Conservation (phyloP, 2,329 filamentous ascomycete genomes). For the Hymenoscyphus infarciens region DNA sequence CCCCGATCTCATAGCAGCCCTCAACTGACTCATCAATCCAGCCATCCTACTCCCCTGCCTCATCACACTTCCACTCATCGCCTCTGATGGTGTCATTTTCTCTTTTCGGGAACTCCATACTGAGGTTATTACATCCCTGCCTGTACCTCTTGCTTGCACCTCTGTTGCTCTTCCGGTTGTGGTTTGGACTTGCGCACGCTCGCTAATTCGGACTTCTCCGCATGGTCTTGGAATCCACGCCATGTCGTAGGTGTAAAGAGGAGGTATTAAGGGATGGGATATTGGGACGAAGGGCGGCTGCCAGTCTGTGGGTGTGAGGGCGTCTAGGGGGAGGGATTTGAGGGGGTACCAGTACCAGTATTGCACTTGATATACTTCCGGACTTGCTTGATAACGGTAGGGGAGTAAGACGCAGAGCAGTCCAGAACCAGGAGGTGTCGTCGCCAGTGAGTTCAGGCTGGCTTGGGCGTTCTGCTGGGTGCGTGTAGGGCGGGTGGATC, state of each 20-base stretch:
- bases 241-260: neutral
- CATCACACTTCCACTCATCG: neutral
- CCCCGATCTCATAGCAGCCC: constrained; percentile 3
- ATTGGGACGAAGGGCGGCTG: neutral
- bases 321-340: no score
- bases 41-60: constrained; percentile 4
- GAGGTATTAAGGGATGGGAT: neutral
- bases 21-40: constrained; percentile 9
- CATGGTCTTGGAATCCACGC: constrained; percentile 2
- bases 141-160: neutral
- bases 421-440: neutral
- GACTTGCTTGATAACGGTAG: neutral
- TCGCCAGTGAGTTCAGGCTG: neutral
- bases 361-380: neutral
- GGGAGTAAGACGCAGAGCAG: constrained; percentile 2
- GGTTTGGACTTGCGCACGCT: no score
- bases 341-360: neutral
- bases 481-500: no score
- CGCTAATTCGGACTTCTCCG: neutral
- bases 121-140: neutral
- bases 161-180: neutral
- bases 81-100: neutral
- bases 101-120: neutral
- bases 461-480: neutral
- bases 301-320: neutral